These are phyloP conservation scores for Cercis canadensis DNA, from an alignment of 306 rosid genomes.

Conservation along the genomic window DNA sequence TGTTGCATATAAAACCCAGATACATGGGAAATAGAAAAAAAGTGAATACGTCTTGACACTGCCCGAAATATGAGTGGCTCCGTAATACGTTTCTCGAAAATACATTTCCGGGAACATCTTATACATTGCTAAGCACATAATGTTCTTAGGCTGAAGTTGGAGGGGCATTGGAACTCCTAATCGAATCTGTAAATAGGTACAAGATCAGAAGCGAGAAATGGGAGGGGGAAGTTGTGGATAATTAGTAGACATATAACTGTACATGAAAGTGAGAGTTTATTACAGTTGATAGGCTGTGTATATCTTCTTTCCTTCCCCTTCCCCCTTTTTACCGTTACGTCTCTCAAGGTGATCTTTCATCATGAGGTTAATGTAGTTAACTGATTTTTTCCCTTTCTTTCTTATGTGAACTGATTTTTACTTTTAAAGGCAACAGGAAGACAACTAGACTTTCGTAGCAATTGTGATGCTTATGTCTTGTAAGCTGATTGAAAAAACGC, in stretches of 20 bases:
- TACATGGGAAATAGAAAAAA: conserved; percentile 24
- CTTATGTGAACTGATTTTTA: background rate
- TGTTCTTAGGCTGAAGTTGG: conserved; percentile 37
- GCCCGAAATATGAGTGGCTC: conserved; percentile 27
- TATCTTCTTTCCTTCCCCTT: background rate
- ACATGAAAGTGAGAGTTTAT: conserved; percentile 19
- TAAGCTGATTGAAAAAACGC: no score
- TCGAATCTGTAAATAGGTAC: conserved; percentile 22
- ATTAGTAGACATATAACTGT: conserved; percentile 10
- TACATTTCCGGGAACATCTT: no score
- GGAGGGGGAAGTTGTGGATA: conserved; percentile 20
- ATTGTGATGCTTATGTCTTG: background rate
- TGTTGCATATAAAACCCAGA: conserved; percentile 38
- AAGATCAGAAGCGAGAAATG: conserved; percentile 32
- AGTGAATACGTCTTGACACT: background rate
- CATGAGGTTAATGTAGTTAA: conserved; percentile 8
- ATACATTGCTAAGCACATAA: conserved; percentile 26
- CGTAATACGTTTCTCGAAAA: conserved; percentile 11
- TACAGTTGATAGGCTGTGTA: conserved; percentile 11
- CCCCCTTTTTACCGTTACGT: background rate
- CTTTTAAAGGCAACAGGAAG: background rate
- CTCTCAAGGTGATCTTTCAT: background rate
- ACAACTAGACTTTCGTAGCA: background rate
- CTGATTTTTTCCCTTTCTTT: background rate
- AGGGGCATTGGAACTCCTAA: conserved; percentile 22